Evolutionary conservation across 2,329 filamentous ascomycete species (phyloP), one percentile per base, ranked within the genome.

Genomic region (Phyllachora maydis): DNA sequence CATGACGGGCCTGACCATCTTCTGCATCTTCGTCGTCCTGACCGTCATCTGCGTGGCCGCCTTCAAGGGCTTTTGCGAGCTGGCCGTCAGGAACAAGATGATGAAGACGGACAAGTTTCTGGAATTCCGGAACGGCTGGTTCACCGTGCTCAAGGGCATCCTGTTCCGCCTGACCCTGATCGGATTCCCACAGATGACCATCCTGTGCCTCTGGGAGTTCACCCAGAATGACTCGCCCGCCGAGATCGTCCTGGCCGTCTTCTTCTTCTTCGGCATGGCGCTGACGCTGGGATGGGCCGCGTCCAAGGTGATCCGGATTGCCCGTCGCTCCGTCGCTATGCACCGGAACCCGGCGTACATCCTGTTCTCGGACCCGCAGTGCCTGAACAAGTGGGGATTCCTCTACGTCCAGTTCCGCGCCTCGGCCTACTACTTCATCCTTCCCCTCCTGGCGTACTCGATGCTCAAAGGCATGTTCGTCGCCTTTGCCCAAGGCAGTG

Each of bases 301-400:
- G 0, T 73, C 66, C 52, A 93, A 92, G 56, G 81, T 95, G 32
- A 77, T 91, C 37, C 66, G 69, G 26, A 75, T 95, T 32, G 85
- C 82, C 16, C 79, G 79, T 41, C 75, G 79, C 36, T 93, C 83
- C 16, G 75, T 91, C 32, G 52, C 64, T 27, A 79, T 92, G 68
- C 83, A 93, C 59, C 83, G 85, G 52, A 93, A 92, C 53, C 82
- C 85, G 14, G 85, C 83, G 14, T 93, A 93, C 49, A 92, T 93
- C 36, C 69, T 95, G 31, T 95, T 90, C 54, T 92, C 85, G 3
- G 83, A 95, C 39, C 82, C 83, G n/a, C 65, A 79, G 32, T 73
- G 77, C 25, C 65, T 95, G 32, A 92, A 93, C 65, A 91, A 92
- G 52, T 93, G 83, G 85, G 85, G 85, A 12, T 93, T 93, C 57